Base-by-base conservation (phyloP, 2,329 filamentous ascomycete genomes). In the Monilinia polystroma region DNA sequence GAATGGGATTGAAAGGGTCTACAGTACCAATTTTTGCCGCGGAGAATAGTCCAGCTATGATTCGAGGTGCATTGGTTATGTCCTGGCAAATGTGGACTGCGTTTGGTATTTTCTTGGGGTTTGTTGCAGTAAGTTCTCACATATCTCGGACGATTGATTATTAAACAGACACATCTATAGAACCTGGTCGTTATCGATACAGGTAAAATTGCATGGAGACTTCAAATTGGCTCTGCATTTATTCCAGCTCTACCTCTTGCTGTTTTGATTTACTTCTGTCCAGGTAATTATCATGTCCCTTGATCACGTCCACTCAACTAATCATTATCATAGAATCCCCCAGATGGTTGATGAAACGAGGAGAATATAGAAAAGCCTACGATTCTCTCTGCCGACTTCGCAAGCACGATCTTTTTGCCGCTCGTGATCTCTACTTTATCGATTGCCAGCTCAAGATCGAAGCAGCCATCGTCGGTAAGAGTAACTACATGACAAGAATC, bases 61-160 rank as follows among this genome's bases (percentile, higher is more conserved):
- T 86, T 68, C 80, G 84, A 63, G 84, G 84, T 67, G 83, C 89
- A 10, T 81, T 95, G 23, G 90, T 93, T 71, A 94, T 95, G 91
- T 88, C 87, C 69, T 94, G 91, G 91, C 89, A 93, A 78, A 80
- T 90, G 76, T 90, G 87, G 85, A 87, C 83, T 5, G 83, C 83
- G 7, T 85, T 87, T 74, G 85, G 85, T 64, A 87, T 87, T 70
- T 83, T 87, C 71, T 77, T 87, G 23, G 73, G 73, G 4, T 71
- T 69, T 32, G 70, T 65, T 78, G 47, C 77, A 76, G 64, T 66
- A 53, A 55, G 64, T 62, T 38, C 10, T 38, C 12, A 6, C 5
- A 4, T 14, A 12, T 2, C 2, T 12, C 1, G 0, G 16, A 23
- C 4, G n/a, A 32, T 16, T 3, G 11, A 3, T 16, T 4, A 53